phyloP scores from a whole-genome alignment of 73 alveolate species.

The Urostyla sp. region DNA sequence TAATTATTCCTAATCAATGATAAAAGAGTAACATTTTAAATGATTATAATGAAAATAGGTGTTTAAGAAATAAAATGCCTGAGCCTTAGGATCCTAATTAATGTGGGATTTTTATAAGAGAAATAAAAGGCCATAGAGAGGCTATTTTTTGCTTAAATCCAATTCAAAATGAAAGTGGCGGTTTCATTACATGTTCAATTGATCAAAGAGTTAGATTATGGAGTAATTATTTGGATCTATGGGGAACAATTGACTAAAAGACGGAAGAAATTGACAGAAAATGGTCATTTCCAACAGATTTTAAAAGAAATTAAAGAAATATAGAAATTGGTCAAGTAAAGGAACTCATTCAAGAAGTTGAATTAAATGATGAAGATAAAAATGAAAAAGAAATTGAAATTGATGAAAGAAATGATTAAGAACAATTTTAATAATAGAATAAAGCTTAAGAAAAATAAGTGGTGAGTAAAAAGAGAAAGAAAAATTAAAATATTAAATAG shows the following conservation, averaged over 20 bases:
- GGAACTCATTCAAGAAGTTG: constrained; percentile 20
- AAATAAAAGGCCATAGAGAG: constrained; percentile 75
- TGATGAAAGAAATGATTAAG: constrained; percentile 5
- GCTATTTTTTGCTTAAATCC: constrained; percentile 41
- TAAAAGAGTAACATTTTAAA: constrained; percentile 48
- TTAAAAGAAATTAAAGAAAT: constrained; percentile 19
- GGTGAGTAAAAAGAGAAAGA: constrained; percentile 1
- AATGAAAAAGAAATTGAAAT: constrained; percentile 1
- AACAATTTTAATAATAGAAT: background rate
- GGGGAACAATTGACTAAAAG: constrained; percentile 40
- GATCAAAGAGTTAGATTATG: constrained; percentile 73
- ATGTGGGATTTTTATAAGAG: constrained; percentile 55
- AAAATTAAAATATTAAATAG: background rate
- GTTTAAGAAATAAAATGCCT: constrained; percentile 46
- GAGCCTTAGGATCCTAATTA: constrained; percentile 42
- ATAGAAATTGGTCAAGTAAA: constrained; percentile 27
- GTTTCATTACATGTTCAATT: constrained; percentile 69
- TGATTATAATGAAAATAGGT: background rate
- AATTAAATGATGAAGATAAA: background rate
- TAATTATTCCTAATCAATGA: constrained; percentile 55
- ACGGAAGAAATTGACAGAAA: constrained; percentile 10
- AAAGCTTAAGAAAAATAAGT: background rate
- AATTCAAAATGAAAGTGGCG: constrained; percentile 54
- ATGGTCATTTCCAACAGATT: constrained; percentile 48
- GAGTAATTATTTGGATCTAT: constrained; percentile 46